These are phyloP conservation scores for Mariannaea sp. DNA, from an alignment of 2,329 filamentous ascomycete species.

Conservation along the genomic window DNA sequence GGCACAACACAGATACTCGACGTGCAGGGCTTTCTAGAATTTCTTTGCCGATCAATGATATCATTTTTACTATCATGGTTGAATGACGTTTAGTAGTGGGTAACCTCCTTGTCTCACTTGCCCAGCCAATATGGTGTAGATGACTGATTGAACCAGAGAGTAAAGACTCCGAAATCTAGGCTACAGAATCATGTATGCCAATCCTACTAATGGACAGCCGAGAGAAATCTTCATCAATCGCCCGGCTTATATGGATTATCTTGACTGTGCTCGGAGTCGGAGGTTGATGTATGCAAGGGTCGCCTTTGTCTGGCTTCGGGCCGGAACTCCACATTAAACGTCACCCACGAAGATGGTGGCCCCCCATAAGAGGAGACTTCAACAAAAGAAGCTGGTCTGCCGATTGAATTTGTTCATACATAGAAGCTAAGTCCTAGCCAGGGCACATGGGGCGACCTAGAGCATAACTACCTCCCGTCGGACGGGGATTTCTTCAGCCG, in stretches of 20 bases:
- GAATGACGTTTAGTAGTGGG: too few species aligned
- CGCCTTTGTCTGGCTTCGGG: neutral
- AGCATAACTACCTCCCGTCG: too few species aligned
- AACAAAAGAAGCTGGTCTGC: neutral
- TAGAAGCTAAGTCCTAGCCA: too few species aligned
- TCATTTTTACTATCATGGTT: too few species aligned
- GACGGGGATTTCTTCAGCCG: too few species aligned
- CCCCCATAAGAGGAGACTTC: conserved; percentile 15
- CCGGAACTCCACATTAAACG: conserved; percentile 1
- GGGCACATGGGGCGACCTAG: too few species aligned
- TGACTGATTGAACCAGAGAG: neutral
- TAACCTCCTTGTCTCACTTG: too few species aligned
- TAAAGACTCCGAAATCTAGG: neutral
- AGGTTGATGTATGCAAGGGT: too few species aligned
- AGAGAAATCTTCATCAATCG: neutral
- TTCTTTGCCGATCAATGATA: too few species aligned
- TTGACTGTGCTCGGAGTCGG: neutral
- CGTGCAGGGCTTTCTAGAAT: too few species aligned
- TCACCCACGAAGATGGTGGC: too few species aligned
- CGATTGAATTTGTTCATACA: neutral
- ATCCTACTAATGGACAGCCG: neutral
- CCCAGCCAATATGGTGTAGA: neutral
- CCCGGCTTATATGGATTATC: neutral
- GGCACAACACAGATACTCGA: too few species aligned
- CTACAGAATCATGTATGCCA: neutral